Percentiles rank a stretch among this genome's conserved stretches.
Evolutionary conservation across 2,329 filamentous ascomycete species (phyloP).

Genomic region (Juglanconis sp.): DNA sequence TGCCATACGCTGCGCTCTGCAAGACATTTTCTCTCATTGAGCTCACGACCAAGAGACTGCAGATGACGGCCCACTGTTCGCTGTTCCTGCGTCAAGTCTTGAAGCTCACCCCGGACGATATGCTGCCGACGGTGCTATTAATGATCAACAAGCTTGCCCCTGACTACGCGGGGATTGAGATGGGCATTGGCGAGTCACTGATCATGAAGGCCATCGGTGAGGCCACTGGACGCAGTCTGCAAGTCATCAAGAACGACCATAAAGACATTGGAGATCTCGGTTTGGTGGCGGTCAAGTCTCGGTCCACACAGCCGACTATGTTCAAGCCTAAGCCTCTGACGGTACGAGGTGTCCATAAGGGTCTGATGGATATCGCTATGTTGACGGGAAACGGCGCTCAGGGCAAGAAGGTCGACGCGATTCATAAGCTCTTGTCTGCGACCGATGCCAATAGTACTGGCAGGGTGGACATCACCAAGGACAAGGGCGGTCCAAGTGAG

Average conservation of each 20-base stretch:
- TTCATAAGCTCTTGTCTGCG: constrained; percentile 93
- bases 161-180: constrained; percentile 92
- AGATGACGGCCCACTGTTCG: constrained; percentile 86
- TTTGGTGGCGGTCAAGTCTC: constrained; percentile 90
- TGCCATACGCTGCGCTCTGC: constrained; percentile 92
- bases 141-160: constrained; percentile 99
- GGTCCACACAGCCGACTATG: constrained; percentile 94
- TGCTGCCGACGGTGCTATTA: constrained; percentile 82
- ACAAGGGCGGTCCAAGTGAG: constrained; percentile 92
- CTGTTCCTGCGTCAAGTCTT: constrained; percentile 93
- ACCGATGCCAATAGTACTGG: constrained; percentile 72
- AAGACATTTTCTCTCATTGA: constrained; percentile 93
- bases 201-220: constrained; percentile 99
- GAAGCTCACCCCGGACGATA: constrained; percentile 80
- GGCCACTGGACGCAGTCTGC: constrained; percentile 80
- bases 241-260: constrained; percentile 91
- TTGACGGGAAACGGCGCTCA: constrained; percentile 84
- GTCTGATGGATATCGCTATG: constrained; percentile 83
- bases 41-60: constrained; percentile 85
- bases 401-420: constrained; percentile 83
- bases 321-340: constrained; percentile 94
- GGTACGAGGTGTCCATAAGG: constrained; percentile 80
- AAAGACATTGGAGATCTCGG: constrained; percentile 95
- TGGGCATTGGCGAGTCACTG: constrained; percentile 96
- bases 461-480: constrained; percentile 84